A percentile compares a stretch with the other conserved stretches of the same genome.
These are phyloP conservation scores for Naganishia albida DNA, from an alignment of 1,284 basidiomycete genomes.

Conservation along the genomic window DNA sequence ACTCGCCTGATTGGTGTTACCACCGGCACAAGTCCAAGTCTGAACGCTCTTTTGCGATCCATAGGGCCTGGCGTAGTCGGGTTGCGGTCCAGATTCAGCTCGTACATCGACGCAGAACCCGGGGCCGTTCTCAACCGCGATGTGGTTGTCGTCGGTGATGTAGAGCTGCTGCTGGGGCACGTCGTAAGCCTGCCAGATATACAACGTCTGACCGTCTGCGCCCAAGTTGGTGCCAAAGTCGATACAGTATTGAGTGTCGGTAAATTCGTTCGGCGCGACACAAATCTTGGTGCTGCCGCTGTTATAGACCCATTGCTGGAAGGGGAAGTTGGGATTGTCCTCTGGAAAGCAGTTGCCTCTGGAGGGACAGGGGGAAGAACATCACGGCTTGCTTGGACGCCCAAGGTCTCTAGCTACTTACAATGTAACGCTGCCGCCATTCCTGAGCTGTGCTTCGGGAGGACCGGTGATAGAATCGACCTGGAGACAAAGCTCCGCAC, in stretches of 20 bases:
- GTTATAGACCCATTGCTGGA: conserved; percentile 23
- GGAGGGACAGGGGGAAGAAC: background rate
- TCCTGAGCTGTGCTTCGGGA: background rate
- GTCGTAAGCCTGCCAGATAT: conserved; percentile 34
- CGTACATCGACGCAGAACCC: conserved; percentile 19
- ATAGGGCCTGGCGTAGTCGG: conserved; percentile 2
- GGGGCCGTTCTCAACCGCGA: conserved; percentile 21
- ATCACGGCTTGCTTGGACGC: background rate
- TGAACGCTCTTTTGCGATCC: conserved; percentile 21
- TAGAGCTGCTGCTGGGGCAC: conserved; percentile 32
- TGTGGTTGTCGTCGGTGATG: conserved; percentile 26
- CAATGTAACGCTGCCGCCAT: background rate
- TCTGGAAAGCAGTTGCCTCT: background rate
- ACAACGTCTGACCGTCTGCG: conserved; percentile 31
- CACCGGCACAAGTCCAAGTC: conserved; percentile 18
- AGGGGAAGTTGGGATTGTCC: background rate
- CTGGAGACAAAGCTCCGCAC: background rate
- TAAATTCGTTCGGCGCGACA: conserved; percentile 5
- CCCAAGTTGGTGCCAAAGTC: conserved; percentile 15
- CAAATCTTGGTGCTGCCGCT: conserved; percentile 17
- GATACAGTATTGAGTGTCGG: conserved; percentile 24
- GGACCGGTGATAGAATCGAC: background rate
- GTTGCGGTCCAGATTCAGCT: conserved; percentile 5
- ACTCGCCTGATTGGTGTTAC: conserved; percentile 27
- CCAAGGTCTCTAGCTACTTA: background rate